phyloP scores from a whole-genome alignment of 495 filamentous ascomycete species.

The Lophiotrema nucula region DNA sequence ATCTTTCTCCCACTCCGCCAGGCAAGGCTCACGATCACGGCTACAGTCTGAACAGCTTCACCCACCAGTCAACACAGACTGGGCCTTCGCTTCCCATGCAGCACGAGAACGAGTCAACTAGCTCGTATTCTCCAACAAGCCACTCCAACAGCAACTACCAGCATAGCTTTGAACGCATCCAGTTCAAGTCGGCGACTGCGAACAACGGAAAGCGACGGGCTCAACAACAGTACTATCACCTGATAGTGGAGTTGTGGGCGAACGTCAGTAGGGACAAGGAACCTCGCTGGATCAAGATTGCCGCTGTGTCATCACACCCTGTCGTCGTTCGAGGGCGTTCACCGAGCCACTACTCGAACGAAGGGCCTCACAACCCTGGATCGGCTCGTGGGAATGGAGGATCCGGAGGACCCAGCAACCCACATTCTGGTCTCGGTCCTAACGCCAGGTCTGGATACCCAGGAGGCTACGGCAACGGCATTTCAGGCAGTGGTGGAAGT shows the following conservation, averaged over 20 bases:
- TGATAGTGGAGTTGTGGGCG: slow-evolving; percentile 85
- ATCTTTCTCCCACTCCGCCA: slow-evolving; percentile 65
- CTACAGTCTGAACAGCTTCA: slow-evolving; percentile 27
- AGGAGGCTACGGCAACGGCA: slow-evolving; percentile 19
- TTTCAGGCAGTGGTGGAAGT: slow-evolving; percentile 17
- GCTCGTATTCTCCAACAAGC: slow-evolving; percentile 22
- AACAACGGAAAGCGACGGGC: slow-evolving; percentile 94
- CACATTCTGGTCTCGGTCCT: slow-evolving; percentile 30
- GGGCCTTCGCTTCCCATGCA: slow-evolving; percentile 30
- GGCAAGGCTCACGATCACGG: slow-evolving; percentile 33
- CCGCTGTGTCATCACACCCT: slow-evolving; percentile 71
- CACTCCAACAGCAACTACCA: slow-evolving; percentile 27
- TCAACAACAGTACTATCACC: slow-evolving; percentile 90
- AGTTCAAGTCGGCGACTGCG: slow-evolving; percentile 93
- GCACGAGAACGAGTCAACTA: slow-evolving; percentile 10
- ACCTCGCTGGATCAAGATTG: slow-evolving; percentile 70
- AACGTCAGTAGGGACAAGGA: slow-evolving; percentile 57
- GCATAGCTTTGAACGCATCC: slow-evolving; percentile 83
- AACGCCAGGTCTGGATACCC: slow-evolving; percentile 18
- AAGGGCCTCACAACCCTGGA: slow-evolving; percentile 63
- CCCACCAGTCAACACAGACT: slow-evolving; percentile 1
- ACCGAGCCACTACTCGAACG: slow-evolving; percentile 89
- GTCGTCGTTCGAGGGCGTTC: slow-evolving; percentile 94
- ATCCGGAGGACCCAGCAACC: slow-evolving; percentile 51
- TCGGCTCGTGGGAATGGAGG: slow-evolving; percentile 65